A percentile compares a stretch with the other conserved stretches of the same genome.
phyloP scores from a whole-genome alignment of 441 rosid genomes.

The Cnidoscolus chayamansa region DNA sequence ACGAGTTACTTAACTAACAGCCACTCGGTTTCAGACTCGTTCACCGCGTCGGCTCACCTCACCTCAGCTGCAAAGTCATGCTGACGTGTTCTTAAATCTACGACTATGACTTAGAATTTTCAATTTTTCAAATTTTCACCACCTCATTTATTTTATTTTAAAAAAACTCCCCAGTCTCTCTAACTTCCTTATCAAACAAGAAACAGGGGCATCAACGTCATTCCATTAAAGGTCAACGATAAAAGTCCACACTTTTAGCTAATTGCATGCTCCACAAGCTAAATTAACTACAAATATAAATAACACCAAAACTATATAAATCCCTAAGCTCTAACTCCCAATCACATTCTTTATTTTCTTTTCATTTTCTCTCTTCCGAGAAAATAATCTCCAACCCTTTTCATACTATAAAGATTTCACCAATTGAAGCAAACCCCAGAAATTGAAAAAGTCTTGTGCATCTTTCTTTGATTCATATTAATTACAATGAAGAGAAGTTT shows the following conservation, averaged over 20 bases:
- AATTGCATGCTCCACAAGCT: conserved; percentile 16
- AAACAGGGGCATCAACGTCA: conserved; percentile 29
- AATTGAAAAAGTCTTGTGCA: neutral
- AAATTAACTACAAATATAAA: neutral
- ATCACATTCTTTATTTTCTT: conserved; percentile 6
- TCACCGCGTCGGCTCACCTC: neutral
- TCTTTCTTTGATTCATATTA: neutral
- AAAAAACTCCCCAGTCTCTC: conserved; percentile 7
- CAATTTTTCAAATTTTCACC: neutral
- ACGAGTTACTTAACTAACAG: too few species aligned
- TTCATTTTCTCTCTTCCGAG: neutral
- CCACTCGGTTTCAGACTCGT: conserved; percentile 7
- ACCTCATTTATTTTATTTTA: neutral
- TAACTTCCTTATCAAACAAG: conserved; percentile 16
- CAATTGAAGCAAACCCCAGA: neutral
- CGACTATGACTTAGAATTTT: neutral
- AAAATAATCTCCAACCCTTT: neutral
- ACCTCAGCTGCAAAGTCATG: conserved; percentile 33
- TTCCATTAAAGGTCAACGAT: conserved; percentile 31
- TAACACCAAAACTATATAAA: conserved; percentile 4
- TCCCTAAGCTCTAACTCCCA: conserved; percentile 6
- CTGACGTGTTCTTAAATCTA: conserved; percentile 26
- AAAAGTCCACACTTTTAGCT: conserved; percentile 24
- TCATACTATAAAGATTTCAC: conserved; percentile 2
- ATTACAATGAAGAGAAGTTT: conserved; percentile 45